Percentiles rank a stretch among this genome's conserved stretches.
Conservation (phyloP, 1,284 basidiomycete species). For the Trichosporon inkin region DNA sequence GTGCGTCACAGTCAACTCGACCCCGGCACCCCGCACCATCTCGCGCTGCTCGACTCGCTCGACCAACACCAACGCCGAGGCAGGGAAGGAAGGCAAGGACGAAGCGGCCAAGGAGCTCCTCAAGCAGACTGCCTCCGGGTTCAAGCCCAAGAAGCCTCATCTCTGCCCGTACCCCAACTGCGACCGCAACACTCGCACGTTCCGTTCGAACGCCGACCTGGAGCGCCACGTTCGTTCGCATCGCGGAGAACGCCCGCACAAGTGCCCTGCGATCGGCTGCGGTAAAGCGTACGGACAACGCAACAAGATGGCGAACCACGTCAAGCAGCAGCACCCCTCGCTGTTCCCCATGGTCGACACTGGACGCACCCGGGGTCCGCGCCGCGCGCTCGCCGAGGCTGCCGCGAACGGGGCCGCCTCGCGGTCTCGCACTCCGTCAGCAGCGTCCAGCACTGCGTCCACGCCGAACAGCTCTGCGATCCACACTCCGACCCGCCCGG, state of each 20-base stretch:
- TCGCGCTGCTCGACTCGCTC: slow-evolving; percentile 22
- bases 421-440: background rate
- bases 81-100: background rate
- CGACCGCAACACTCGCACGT: slow-evolving; percentile 19
- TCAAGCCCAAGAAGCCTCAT: slow-evolving; percentile 20
- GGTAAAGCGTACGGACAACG: slow-evolving; percentile 27
- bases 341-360: slow-evolving; percentile 15
- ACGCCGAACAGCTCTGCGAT: background rate
- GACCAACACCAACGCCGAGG: slow-evolving; percentile 3
- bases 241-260: slow-evolving; percentile 21
- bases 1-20: slow-evolving; percentile 16
- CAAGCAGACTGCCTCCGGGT: slow-evolving; percentile 5
- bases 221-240: slow-evolving; percentile 27
- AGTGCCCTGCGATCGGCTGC: slow-evolving; percentile 19
- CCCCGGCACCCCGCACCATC: slow-evolving; percentile 19
- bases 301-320: slow-evolving; percentile 30
- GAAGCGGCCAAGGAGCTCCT: slow-evolving; percentile 2
- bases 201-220: slow-evolving; percentile 29
- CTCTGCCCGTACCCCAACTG: slow-evolving; percentile 21
- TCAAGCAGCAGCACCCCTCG: slow-evolving; percentile 23
- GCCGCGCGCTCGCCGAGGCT: slow-evolving; percentile 8
- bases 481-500: background rate
- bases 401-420: slow-evolving; percentile 5
- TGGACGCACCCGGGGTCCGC: slow-evolving; percentile 15
- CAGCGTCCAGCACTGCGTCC: slow-evolving; percentile 2